Evolutionary conservation across 2,329 filamentous ascomycete species (phyloP), one percentile per base, ranked within the genome.

Genomic region (Paecilomyces variotii): DNA sequence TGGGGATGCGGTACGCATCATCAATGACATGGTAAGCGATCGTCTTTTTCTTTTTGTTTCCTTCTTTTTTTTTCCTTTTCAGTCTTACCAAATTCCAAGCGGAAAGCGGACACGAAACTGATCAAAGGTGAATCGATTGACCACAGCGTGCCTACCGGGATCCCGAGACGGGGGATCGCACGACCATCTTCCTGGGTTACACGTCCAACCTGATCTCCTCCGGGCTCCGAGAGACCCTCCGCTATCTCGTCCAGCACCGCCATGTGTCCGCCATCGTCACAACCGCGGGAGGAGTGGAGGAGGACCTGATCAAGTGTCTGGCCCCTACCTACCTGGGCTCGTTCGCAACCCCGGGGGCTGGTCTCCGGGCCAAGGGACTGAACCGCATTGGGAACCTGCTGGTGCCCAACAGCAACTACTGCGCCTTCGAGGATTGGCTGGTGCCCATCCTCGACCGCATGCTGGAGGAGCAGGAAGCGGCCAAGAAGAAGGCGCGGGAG

Each of bases 151-250:
- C 84, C 59, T 97, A 90, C 87, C 82, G 82, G 61, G 89, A 96
- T 71, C 85, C 90, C 0, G 89, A 92, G 69, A 89, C 89, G 1
- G 85, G 84, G 12, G 85, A 88, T 27, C 84, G 84, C 68, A 94
- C 94, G 19, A 97, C 94, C 60, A 93, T 99, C 67, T 97, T 99
- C 76, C 84, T 99, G 7, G 94, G 94, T 59, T 99, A 97, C 78
- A 99, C 94, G 9, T 96, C 91, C 55, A 99, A 99, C 73, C 82
- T 99, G 67, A 97, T 99, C 69, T 97, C 94, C 0, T 99, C 93
- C 2, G 94, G 94, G 7, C 84, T 99, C 30, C 86, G 94, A 57
- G 92, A 96, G 64, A 92, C 92, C 35, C 80, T 99, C 64, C 89
- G 94, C 58, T 99, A 91, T 78, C 84, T 99, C 0, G 92, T 95